A percentile compares a stretch with the other conserved stretches of the same genome.
These are phyloP conservation scores for Tillandsia fasciculata DNA, from an alignment of 176 grass and related monocot species.

Conservation along the genomic window DNA sequence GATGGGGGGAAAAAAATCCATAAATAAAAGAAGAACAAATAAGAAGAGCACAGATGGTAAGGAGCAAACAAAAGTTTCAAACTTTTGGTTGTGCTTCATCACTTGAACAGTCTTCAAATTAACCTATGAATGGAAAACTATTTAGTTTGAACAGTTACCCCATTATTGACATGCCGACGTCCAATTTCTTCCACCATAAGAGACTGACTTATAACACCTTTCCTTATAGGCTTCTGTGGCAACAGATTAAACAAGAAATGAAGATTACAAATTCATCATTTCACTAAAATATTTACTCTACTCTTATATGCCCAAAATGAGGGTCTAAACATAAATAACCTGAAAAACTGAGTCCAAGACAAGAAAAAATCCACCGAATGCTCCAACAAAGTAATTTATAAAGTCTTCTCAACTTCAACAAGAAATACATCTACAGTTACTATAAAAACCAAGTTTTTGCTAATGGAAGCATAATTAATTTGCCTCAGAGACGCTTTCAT, in stretches of 20 bases:
- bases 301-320: no score
- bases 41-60: not conserved
- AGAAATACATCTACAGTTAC: no score
- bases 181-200: conserved; percentile 73
- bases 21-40: not conserved
- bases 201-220: conserved; percentile 55
- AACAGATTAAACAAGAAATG: conserved; percentile 21
- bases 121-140: conserved; percentile 8
- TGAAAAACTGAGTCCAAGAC: not conserved
- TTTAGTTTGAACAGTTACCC: conserved; percentile 35
- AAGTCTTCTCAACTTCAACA: no score
- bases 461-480: not conserved
- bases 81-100: not conserved
- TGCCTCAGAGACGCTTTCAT: not conserved
- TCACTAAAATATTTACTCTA: not conserved
- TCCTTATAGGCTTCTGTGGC: conserved; percentile 70
- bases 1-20: not conserved
- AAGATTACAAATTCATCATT: conserved; percentile 11
- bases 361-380: not conserved
- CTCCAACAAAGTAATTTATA: no score
- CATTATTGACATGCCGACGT: conserved; percentile 31
- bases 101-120: not conserved
- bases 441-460: no score
- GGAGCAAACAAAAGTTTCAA: not conserved
- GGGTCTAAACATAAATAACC: no score